These are phyloP conservation scores for Metarhizium humberi DNA, from an alignment of 2,329 filamentous ascomycete genomes.

Conservation along the genomic window DNA sequence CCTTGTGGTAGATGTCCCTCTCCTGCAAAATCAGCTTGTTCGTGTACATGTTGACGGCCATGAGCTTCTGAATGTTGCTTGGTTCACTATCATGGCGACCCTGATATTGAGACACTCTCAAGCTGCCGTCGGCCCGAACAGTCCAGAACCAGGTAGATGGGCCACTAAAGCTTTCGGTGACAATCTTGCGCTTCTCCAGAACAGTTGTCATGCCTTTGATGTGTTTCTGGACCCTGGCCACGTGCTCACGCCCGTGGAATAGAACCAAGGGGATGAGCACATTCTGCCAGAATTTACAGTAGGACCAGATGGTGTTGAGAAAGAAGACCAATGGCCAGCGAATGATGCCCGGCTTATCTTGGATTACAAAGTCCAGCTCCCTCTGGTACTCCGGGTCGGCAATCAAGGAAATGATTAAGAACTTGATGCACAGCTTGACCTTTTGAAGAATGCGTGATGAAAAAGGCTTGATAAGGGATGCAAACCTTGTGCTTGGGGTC, in stretches of 20 bases:
- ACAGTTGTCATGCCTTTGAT: neutral
- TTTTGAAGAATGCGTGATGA: neutral
- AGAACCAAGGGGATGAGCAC: neutral
- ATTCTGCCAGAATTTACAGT: neutral
- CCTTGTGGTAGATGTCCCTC: neutral
- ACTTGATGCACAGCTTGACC: neutral
- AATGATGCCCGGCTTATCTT: neutral
- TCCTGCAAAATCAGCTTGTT: neutral
- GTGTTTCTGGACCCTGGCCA: neutral
- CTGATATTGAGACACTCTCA: neutral
- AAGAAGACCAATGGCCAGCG: neutral
- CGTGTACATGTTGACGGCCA: neutral
- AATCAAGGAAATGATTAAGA: neutral
- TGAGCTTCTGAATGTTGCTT: neutral
- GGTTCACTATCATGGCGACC: neutral
- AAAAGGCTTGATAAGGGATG: neutral
- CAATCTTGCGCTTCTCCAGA: neutral
- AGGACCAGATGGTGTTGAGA: neutral
- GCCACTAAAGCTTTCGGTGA: neutral
- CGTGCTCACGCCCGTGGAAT: neutral
- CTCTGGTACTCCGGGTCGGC: neutral
- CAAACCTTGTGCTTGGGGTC: neutral
- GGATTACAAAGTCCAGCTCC: neutral
- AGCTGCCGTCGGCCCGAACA: neutral
- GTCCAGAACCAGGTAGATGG: neutral